These are phyloP conservation scores for Solanum habrochaites DNA, from an alignment of 257 asterid species.

Conservation along the genomic window DNA sequence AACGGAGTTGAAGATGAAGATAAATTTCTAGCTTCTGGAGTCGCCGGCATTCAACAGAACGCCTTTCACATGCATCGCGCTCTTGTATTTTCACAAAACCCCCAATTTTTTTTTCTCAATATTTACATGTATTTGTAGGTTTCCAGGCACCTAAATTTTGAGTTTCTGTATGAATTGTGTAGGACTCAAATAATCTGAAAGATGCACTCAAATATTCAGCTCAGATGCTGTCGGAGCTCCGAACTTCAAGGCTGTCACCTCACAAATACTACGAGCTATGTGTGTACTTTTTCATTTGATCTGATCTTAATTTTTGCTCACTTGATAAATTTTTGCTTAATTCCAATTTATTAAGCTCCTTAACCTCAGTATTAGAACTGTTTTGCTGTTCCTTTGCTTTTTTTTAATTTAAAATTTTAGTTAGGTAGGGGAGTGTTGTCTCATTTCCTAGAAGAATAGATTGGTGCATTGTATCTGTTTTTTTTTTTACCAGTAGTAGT, in stretches of 20 bases:
- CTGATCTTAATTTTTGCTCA: neutral
- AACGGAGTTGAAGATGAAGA: constrained; percentile 89
- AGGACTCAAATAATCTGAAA: constrained; percentile 92
- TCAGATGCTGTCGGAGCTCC: constrained; percentile 98
- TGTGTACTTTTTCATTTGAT: constrained; percentile 41
- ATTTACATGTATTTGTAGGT: neutral
- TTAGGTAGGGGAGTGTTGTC: neutral
- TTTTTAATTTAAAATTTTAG: neutral
- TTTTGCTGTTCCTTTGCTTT: neutral
- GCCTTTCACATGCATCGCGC: constrained; percentile 99
- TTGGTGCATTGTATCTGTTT: neutral
- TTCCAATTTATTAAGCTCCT: neutral
- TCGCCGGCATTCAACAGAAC: constrained; percentile 96
- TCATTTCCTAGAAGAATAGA: neutral
- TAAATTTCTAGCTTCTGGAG: constrained; percentile 89
- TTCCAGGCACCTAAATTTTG: constrained; percentile 20
- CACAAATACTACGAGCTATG: constrained; percentile 96
- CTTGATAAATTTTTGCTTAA: too few species aligned
- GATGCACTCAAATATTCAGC: constrained; percentile 96
- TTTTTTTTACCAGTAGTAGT: neutral
- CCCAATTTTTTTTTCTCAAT: neutral
- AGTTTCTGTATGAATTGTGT: neutral
- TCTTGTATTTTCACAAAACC: constrained; percentile 35
- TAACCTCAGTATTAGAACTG: neutral
- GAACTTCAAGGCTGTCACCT: constrained; percentile 95